A percentile compares a stretch with the other conserved stretches of the same genome.
phyloP scores from a whole-genome alignment of 2,329 filamentous ascomycete species.

The Aureobasidium zeae region DNA sequence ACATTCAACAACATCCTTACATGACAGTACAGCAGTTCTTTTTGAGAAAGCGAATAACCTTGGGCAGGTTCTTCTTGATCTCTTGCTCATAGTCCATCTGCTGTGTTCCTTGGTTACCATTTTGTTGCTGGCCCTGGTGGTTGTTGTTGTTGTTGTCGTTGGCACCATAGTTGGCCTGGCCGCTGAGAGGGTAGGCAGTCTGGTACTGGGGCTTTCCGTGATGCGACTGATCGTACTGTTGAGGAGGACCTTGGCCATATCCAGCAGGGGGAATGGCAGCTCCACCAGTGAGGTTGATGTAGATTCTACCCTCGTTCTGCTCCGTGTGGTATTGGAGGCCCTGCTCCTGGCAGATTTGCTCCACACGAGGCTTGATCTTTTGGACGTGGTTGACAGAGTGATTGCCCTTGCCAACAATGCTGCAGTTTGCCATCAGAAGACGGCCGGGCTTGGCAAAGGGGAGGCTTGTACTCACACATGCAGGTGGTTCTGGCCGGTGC shows the following conservation, averaged over 20 bases:
- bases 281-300: slow-evolving; percentile 73
- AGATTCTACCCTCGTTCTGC: slow-evolving; percentile 81
- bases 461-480: slow-evolving; percentile 68
- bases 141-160: slow-evolving; percentile 38
- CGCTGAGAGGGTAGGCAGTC: slow-evolving; percentile 32
- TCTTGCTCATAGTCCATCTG: slow-evolving; percentile 51
- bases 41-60: slow-evolving; percentile 55
- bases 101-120: slow-evolving; percentile 34
- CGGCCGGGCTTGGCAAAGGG: too few relatives aligned
- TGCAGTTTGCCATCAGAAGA: slow-evolving; percentile 21
- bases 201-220: slow-evolving; percentile 35
- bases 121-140: slow-evolving; percentile 36
- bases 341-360: slow-evolving; percentile 73
- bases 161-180: slow-evolving; percentile 28
- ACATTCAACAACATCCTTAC: slow-evolving; percentile 38
- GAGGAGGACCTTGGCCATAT: slow-evolving; percentile 23
- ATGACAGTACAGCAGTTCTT: slow-evolving; percentile 62
- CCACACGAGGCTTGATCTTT: slow-evolving; percentile 92
- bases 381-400: slow-evolving; percentile 75
- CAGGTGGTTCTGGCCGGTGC: slow-evolving; percentile 67
- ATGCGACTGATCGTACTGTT: slow-evolving; percentile 37
- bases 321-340: slow-evolving; percentile 78
- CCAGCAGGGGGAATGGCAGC: slow-evolving; percentile 44
- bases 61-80: slow-evolving; percentile 52
- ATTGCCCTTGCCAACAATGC: slow-evolving; percentile 89